Percentiles rank a stretch among this genome's conserved stretches.
phyloP scores from a whole-genome alignment of 257 asterid species.

The Hygrophila difformis region DNA sequence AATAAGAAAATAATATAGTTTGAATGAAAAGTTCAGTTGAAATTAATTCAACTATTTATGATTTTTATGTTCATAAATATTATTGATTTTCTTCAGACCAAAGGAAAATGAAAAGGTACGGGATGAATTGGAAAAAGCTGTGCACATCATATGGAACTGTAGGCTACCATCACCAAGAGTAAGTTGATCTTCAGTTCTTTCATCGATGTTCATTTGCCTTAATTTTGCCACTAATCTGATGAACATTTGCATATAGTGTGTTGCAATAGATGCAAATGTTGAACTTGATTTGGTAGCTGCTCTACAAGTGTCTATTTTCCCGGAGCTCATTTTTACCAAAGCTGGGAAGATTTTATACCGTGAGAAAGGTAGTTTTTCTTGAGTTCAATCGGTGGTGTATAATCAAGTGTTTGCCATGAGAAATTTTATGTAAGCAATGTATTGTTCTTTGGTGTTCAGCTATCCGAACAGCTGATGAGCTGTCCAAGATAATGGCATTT shows the following conservation, averaged over 20 bases:
- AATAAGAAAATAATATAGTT: no score
- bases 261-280: conserved; percentile 74
- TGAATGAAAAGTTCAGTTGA: no score
- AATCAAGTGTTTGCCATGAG: conserved; percentile 1
- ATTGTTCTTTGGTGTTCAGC: conserved; percentile 28
- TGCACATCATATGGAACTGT: conserved; percentile 87
- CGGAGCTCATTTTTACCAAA: conserved; percentile 85
- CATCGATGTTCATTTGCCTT: conserved; percentile 1
- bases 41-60: no score
- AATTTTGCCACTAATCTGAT: conserved; percentile 19
- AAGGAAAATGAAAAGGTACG: conserved; percentile 63
- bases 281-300: conserved; percentile 74
- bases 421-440: neutral
- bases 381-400: neutral
- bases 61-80: neutral
- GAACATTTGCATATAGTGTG: conserved; percentile 42
- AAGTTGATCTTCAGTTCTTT: conserved; percentile 21
- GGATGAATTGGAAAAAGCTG: conserved; percentile 77
- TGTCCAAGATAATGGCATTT: conserved; percentile 91
- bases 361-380: conserved; percentile 63
- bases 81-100: conserved; percentile 43
- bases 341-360: conserved; percentile 80
- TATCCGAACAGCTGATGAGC: conserved; percentile 68
- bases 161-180: conserved; percentile 90
- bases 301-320: conserved; percentile 56